Evolutionary conservation across 768 basidiomycete genomes (phyloP), one percentile per base, ranked within the genome.

Genomic region (Termitomyces sp.): DNA sequence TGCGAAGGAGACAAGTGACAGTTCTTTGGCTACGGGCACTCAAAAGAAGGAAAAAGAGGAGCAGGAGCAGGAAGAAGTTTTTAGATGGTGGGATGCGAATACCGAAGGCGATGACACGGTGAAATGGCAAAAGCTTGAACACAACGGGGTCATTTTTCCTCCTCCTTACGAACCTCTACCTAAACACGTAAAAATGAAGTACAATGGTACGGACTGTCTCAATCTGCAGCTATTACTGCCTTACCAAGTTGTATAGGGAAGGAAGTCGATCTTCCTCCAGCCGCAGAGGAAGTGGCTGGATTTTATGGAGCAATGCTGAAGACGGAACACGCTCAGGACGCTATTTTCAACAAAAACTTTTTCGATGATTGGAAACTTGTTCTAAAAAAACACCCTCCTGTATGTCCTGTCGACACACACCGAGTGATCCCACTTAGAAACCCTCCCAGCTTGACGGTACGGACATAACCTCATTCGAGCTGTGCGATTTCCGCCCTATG

Each of bases 91-190:
- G 96, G 90, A 94, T 59, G 75, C 81, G 63, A 80, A 88, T 62
- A 79, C 77, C 32, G 82, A 89, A 58, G 85, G 83, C 54, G 92
- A 94, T 66, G 90, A 84, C 12, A 78, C 84, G 40, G 76, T 84
- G 57, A 97, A 98, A 72, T 99, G 97, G 97, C 82, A 83, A 60
- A 97, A 93, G n/a, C 81, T 99, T 53, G 88, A 93, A 67, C 97
- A 99, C 73, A 85, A 82, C 63, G 97, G 95, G 51, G 94, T 99
- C 40, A 81, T 94, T 61, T 99, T 99, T 74, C 97, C 97, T 60
- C 93, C 93, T 50, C 88, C 94, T 3, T 99, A 99, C 69, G 87
- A 92, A 65, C 81, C 89, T 8, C 75, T 97, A 54, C 94, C 97
- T 1, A 72, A 77, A 8, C 66, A 84, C 66, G 84, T 97, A 70